Base-by-base conservation (phyloP, 495 filamentous ascomycete genomes). In the Xylaria telfairii region DNA sequence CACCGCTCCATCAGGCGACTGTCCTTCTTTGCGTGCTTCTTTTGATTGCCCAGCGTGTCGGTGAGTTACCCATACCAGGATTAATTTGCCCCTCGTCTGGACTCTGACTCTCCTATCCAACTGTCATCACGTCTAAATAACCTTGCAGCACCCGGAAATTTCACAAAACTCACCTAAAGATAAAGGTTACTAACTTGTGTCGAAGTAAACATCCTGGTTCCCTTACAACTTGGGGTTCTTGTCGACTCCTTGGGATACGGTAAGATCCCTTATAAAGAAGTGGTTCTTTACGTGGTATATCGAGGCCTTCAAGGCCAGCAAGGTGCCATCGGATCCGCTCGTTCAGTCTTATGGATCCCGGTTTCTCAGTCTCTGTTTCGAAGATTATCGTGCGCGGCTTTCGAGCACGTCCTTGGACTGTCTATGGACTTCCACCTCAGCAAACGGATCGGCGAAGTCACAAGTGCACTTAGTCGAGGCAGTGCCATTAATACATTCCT, bases 401-500 rank as follows among this genome's bases (percentile, higher is more conserved):
- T 96, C 74, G 92, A 95, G 77, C 93, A 96, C 77, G 93, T 96
- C 30, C 93, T 95, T 76, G 85, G 87, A 49, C 86, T 96, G 28
- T 94, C 92, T 80, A 82, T 95, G 75, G 93, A 95, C 75, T 96
- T 96, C 73, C 93, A 96, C 76, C 87, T 95, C 19, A 91, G 92
- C 47, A 95, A 96, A 80, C 92, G 92, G 77, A 95, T 93, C 5
- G 93, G 93, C 28, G 93, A 96, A 76, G 92, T 96, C 24, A 81
- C 95, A 32, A 94, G 91, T 32, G 93, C 93, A 12, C 81, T 96
- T 57, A 94, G 91, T 76, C 95, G 95, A 72, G 93, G 93, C 51
- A 91, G 87, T 74, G 91, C 92, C 5, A 94, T 96, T 81, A 95
- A 95, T 69, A 94, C 90, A 4, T 96, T 96, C 80, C 82, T 96